phyloP scores from a whole-genome alignment of 2,329 filamentous ascomycete genomes.

The Myriosclerotinia curreyana region DNA sequence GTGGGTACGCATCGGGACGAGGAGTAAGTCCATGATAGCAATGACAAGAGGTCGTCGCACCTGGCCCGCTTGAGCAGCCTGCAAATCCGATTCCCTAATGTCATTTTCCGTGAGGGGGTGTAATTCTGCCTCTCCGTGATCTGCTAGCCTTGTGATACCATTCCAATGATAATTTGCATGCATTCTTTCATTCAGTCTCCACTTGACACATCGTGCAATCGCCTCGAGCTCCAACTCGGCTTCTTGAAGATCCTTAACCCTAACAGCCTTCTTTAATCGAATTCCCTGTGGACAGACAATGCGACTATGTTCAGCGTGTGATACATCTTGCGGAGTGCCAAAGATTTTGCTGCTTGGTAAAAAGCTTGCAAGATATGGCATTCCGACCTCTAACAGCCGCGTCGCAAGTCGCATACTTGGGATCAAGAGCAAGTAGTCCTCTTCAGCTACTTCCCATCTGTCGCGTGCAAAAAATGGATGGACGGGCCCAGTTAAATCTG shows the following conservation, averaged over 20 bases:
- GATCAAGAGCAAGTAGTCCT: slow-evolving; percentile 29
- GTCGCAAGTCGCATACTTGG: slow-evolving; percentile 34
- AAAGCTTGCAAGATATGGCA: slow-evolving; percentile 32
- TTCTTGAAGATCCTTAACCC: slow-evolving; percentile 15
- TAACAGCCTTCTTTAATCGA: background rate
- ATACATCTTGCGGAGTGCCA: background rate
- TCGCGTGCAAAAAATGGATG: slow-evolving; percentile 28
- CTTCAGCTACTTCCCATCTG: slow-evolving; percentile 27
- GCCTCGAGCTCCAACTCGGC: slow-evolving; percentile 27
- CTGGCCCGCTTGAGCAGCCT: slow-evolving; percentile 14
- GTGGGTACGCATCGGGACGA: slow-evolving; percentile 27
- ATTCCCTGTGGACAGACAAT: slow-evolving; percentile 12
- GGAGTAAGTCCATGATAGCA: slow-evolving; percentile 31
- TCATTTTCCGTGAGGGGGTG: slow-evolving; percentile 18
- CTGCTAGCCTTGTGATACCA: slow-evolving; percentile 27
- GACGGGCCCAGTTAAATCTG: slow-evolving; percentile 20
- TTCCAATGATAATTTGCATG: slow-evolving; percentile 23
- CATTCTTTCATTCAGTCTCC: slow-evolving; percentile 31
- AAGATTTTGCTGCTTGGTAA: slow-evolving; percentile 27
- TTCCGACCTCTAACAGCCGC: slow-evolving; percentile 29
- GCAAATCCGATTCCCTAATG: slow-evolving; percentile 22
- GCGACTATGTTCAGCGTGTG: background rate
- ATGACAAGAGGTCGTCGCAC: slow-evolving; percentile 29
- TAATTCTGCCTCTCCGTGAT: slow-evolving; percentile 18
- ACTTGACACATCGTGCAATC: slow-evolving; percentile 28